A percentile compares a stretch with the other conserved stretches of the same genome.
Conservation (phyloP, 371 early-diverging fungal species). For the Lichtheimia corymbifera region DNA sequence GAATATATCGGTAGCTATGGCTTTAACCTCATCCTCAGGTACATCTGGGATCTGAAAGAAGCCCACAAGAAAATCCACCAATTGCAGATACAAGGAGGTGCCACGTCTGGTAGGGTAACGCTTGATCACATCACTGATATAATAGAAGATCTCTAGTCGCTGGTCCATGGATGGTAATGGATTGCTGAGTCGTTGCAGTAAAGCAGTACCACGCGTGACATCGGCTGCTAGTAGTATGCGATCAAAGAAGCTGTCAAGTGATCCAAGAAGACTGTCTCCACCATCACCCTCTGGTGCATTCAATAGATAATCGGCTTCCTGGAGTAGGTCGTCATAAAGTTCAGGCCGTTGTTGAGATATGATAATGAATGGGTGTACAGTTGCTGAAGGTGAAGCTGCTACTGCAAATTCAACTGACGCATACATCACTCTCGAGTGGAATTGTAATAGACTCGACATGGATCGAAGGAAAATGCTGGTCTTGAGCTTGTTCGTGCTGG, state of each 20-base stretch:
- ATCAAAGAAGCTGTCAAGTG: constrained; percentile 19
- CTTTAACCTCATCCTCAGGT: constrained; percentile 10
- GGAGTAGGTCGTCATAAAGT: constrained; percentile 19
- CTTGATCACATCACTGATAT: constrained; percentile 8
- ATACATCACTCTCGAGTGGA: constrained; percentile 1
- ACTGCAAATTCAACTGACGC: constrained; percentile 1
- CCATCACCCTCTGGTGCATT: neutral
- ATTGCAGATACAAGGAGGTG: constrained; percentile 6
- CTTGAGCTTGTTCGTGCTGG: constrained; percentile 20
- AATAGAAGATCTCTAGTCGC: constrained; percentile 2
- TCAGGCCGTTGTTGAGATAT: constrained; percentile 31
- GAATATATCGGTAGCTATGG: constrained; percentile 15
- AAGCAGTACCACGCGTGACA: constrained; percentile 3
- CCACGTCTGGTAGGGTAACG: constrained; percentile 4
- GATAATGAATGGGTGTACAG: constrained; percentile 28
- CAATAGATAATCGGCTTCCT: constrained; percentile 27
- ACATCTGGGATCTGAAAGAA: constrained; percentile 9
- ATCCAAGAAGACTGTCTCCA: constrained; percentile 1
- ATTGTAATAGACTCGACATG: constrained; percentile 23
- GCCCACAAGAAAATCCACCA: constrained; percentile 8
- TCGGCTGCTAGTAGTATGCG: constrained; percentile 21
- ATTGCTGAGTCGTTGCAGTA: constrained; percentile 21
- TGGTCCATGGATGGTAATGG: neutral
- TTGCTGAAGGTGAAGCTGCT: constrained; percentile 4
- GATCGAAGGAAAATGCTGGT: constrained; percentile 22